These are phyloP conservation scores for Botryotinia narcissicola DNA, from an alignment of 2,329 filamentous ascomycete genomes.

Conservation along the genomic window DNA sequence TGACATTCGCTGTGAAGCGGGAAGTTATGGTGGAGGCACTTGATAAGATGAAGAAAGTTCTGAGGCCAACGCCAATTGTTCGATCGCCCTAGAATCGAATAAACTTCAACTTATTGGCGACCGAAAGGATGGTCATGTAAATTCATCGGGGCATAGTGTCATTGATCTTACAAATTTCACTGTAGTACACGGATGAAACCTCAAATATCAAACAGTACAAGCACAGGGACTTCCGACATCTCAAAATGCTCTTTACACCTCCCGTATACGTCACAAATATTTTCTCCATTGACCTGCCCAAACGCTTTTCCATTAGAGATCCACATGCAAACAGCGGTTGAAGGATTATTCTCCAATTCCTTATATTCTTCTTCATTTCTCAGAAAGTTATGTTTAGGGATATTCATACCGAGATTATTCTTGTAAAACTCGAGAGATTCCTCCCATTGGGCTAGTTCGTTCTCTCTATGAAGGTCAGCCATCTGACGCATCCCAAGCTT, in stretches of 20 bases:
- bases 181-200: neutral
- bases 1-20: neutral
- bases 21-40: neutral
- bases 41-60: neutral
- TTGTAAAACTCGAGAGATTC: neutral
- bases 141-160: no score
- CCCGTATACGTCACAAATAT: neutral
- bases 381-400: neutral
- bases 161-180: no score
- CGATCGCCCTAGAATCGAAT: neutral
- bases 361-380: neutral
- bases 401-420: neutral
- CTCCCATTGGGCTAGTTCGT: neutral
- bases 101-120: neutral
- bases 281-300: neutral
- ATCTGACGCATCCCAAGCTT: neutral
- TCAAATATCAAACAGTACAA: neutral
- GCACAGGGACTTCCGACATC: neutral
- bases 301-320: neutral
- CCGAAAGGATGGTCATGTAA: neutral
- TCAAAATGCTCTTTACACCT: neutral
- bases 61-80: neutral
- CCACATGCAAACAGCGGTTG: neutral
- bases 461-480: neutral
- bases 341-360: neutral